These are phyloP conservation scores for Botrytis pseudocinerea DNA, from an alignment of 2,329 filamentous ascomycete genomes.

Conservation along the genomic window DNA sequence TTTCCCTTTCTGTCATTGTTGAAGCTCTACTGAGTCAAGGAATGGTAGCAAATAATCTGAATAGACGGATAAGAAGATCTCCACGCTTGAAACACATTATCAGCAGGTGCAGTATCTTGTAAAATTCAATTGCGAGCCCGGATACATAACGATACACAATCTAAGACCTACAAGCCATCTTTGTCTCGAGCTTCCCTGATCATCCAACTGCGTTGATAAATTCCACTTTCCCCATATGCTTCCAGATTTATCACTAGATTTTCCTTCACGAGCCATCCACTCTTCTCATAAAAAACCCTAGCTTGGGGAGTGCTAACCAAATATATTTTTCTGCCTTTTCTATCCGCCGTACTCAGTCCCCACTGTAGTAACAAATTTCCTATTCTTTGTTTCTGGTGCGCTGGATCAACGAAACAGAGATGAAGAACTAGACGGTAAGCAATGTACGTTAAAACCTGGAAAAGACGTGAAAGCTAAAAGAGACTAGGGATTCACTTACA, in stretches of 20 bases:
- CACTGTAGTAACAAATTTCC: constrained; percentile 27
- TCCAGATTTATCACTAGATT: constrained; percentile 27
- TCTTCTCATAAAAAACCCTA: constrained; percentile 31
- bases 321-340: constrained; percentile 26
- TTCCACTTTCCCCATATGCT: constrained; percentile 28
- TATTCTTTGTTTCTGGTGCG: constrained; percentile 29
- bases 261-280: constrained; percentile 38
- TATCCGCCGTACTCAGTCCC: constrained; percentile 27
- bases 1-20: background rate
- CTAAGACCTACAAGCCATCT: background rate
- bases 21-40: background rate
- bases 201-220: constrained; percentile 32
- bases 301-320: constrained; percentile 31
- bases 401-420: constrained; percentile 32
- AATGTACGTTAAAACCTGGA: background rate
- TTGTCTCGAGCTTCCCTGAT: constrained; percentile 9
- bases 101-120: background rate
- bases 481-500: background rate
- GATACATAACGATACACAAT: background rate
- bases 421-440: constrained; percentile 21
- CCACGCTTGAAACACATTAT: background rate
- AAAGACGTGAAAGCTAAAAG: fast-evolving
- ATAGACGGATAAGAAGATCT: too few species aligned
- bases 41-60: background rate
- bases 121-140: background rate